Base-by-base conservation (phyloP, 768 basidiomycete genomes). In the Lactifluus volemus region DNA sequence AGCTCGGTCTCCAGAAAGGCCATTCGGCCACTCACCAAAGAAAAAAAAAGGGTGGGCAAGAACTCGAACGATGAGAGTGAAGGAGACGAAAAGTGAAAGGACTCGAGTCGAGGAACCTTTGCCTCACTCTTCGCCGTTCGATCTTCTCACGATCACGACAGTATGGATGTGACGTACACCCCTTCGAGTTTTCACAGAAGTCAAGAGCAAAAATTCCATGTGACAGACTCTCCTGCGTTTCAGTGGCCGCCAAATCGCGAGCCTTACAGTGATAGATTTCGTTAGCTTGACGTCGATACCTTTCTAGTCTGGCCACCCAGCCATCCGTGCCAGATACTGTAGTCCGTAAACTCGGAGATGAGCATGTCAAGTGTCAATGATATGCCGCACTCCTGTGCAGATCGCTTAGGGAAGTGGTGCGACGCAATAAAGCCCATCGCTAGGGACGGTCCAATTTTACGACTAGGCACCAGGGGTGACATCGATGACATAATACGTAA, bases 81-180 rank as follows among this genome's bases (percentile, higher is more conserved):
- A 30, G 49, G 25, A 48, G 38, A 44, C 47, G n/a, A 57, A 57
- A 39, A 25, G 29, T 48, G 36, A 48, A 34, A 30, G n/a, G 19
- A 47, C 29, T 36, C 29, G 44, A 15, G 41, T 42, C 14, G n/a
- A 9, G n/a, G n/a, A 19, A 6, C 10, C 12, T 47, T 6, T 12
- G 17, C 36, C 48, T 53, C 54, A 38, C 55, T 17, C 19, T 55
- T 61, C n/a, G 15, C 38, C 19, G 25, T 51, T 57, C 50, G 19
- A 58, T 61, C 51, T 58, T 61, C 61, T 53, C 61, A 62, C 61
- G 61, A 25, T 62, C 38, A 62, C 58, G 56, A 53, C 61, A 29
- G 61, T n/a, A 58, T 32, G 55, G 39, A 58, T 58, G 61, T 25
- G 55, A 62, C 14, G 21, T 15, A 12, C 7, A 32, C 34, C 5